A percentile compares a stretch with the other conserved stretches of the same genome.
These are phyloP conservation scores for Bonia amplexicaulis DNA, from an alignment of 176 grass and related monocot species.

Conservation along the genomic window DNA sequence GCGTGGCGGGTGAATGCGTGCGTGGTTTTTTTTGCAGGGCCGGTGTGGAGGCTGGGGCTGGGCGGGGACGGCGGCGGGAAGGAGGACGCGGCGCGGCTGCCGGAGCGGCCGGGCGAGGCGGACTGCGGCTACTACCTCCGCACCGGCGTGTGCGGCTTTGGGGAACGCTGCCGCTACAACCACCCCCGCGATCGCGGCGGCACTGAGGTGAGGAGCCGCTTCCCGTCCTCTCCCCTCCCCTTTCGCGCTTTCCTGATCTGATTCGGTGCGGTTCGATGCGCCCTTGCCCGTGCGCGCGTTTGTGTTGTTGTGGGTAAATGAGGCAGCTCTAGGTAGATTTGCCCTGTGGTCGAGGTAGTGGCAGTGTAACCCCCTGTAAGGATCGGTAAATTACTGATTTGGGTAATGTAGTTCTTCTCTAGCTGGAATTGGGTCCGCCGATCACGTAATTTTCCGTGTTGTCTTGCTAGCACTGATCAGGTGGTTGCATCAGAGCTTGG, in stretches of 20 bases:
- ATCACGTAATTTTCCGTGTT: not conserved
- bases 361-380: not conserved
- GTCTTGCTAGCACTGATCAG: not conserved
- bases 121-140: slow-evolving; percentile 87
- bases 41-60: slow-evolving; percentile 76
- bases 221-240: not conserved
- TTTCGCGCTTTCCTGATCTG: slow-evolving; percentile 20
- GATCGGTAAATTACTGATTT: not conserved
- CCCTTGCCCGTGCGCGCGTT: not conserved
- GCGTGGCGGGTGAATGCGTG: slow-evolving; percentile 20
- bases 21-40: slow-evolving; percentile 42
- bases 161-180: slow-evolving; percentile 90
- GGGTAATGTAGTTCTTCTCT: slow-evolving; percentile 36
- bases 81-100: slow-evolving; percentile 36
- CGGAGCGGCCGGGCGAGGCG: slow-evolving; percentile 72
- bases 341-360: not conserved
- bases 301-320: not conserved
- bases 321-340: not conserved
- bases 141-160: slow-evolving; percentile 82
- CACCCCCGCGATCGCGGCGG: slow-evolving; percentile 68
- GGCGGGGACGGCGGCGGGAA: slow-evolving; percentile 26
- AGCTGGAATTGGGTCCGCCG: not conserved
- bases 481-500: not conserved
- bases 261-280: not conserved
- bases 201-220: slow-evolving; percentile 40